phyloP scores from a whole-genome alignment of 1,139 yeast genomes.

The Saccharomyces hybrid region DNA sequence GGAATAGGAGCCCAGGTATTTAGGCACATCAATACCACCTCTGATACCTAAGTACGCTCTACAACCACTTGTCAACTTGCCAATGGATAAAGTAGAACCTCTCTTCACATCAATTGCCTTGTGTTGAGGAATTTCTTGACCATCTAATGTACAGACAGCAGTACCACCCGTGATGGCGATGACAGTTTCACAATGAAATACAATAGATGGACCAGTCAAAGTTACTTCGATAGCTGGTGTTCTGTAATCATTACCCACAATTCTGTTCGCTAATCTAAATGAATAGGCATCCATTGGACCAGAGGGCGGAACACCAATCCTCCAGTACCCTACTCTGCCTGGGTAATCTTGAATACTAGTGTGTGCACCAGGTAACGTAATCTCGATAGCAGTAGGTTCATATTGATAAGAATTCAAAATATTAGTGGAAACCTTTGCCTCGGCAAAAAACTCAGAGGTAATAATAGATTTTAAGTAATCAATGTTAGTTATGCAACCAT shows the following conservation, averaged over 20 bases:
- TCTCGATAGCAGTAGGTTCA: conserved; percentile 75
- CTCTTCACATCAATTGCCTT: conserved; percentile 59
- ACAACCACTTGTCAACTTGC: conserved; percentile 75
- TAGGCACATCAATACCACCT: conserved; percentile 91
- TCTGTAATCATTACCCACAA: conserved; percentile 74
- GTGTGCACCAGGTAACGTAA: conserved; percentile 82
- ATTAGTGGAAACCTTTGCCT: conserved; percentile 79
- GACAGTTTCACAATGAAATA: conserved; percentile 73
- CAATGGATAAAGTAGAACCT: conserved; percentile 75
- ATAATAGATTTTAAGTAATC: conserved; percentile 86
- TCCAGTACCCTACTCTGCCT: conserved; percentile 86
- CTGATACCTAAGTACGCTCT: conserved; percentile 83
- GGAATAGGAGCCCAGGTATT: conserved; percentile 87
- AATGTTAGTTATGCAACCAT: conserved; percentile 83
- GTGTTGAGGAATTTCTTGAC: conserved; percentile 51
- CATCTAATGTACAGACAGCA: conserved; percentile 61
- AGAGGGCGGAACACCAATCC: conserved; percentile 93
- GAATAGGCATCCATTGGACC: conserved; percentile 97
- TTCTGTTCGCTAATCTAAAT: conserved; percentile 78
- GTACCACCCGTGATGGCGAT: conserved; percentile 84
- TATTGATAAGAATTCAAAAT: conserved; percentile 78
- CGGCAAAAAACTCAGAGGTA: conserved; percentile 72
- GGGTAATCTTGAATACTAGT: conserved; percentile 96
- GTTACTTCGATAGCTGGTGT: conserved; percentile 92
- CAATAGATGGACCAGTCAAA: conserved; percentile 72